Evolutionary conservation across 345 rosid species (phyloP), one percentile per base, ranked within the genome.

Genomic region (Carallia brachiata): DNA sequence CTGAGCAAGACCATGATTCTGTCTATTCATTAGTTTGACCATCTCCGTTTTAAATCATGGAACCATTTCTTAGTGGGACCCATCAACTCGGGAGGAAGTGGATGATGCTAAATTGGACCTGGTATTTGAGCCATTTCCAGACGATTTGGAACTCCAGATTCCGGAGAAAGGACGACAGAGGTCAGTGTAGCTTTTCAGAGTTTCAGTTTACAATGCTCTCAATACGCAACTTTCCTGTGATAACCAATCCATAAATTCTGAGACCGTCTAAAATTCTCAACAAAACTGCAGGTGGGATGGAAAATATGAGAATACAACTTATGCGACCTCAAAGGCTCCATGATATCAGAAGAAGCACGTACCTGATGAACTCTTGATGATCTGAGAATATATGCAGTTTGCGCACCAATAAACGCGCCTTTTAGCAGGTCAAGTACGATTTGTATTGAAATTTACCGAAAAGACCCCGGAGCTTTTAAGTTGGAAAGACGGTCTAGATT

Each of bases 161-260:
- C 97, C 97, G 39, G 93, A 77, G 65, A 84, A 78, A 39, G 90
- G 88, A 75, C 85, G 78, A 30, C 73, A 73, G 85, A 90, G 97
- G 97, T 90, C 1, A 57, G 79, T 53, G 16, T 50, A 56, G 16
- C n/a, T 23, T 28, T 17, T 63, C 9, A 2, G 39, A 13, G 61
- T 67, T 65, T 32, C 47, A 31, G 40, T 32, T 8, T 19, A n/a
- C 13, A 27, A 37, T 31, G 18, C 7, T 44, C 40, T 30, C 31
- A 3, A 23, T 23, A 23, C 15, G 39, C 63, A 13, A 16, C 23
- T 53, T 4, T 31, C 9, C 16, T 63, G 40, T 63, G 34, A 23
- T 23, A 62, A 7, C 34, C 32, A 50, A 10, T 3, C 1, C 31
- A 40, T 23, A 39, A 64, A 36, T 19, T 55, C 10, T 23, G 19